phyloP scores from a whole-genome alignment of 1,284 basidiomycete genomes.

The Apiotrichum brassicae region DNA sequence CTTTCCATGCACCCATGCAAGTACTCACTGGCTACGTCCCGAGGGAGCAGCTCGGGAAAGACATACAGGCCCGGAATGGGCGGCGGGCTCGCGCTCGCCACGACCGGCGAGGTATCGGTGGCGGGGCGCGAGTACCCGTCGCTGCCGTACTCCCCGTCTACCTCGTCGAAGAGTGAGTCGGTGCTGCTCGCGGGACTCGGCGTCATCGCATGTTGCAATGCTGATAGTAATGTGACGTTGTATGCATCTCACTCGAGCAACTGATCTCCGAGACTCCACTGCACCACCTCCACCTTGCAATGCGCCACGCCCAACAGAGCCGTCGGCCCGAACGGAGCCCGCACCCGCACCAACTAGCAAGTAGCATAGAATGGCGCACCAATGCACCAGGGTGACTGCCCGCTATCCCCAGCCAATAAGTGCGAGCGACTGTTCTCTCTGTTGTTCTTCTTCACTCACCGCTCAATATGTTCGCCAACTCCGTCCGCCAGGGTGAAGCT shows the following conservation, averaged over 20 bases:
- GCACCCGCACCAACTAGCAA: too few species aligned
- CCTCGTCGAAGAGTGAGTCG: constrained; percentile 9
- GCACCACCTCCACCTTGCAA: too few species aligned
- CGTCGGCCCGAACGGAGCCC: background rate
- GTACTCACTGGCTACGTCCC: constrained; percentile 8
- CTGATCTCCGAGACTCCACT: too few species aligned
- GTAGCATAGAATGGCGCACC: too few species aligned
- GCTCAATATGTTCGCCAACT: constrained; percentile 35
- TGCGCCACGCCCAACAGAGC: background rate
- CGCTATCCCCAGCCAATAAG: too few species aligned
- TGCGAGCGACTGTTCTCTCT: too few species aligned
- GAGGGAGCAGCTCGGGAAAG: constrained; percentile 12
- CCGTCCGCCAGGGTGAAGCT: constrained; percentile 33
- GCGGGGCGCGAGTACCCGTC: background rate
- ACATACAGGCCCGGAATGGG: constrained; percentile 16
- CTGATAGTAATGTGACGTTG: background rate
- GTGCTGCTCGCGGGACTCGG: background rate
- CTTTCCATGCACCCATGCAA: too few species aligned
- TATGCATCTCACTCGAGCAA: too few species aligned
- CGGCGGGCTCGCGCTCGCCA: too few species aligned
- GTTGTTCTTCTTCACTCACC: too few species aligned
- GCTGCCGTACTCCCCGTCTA: background rate
- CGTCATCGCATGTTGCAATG: background rate
- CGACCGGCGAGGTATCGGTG: too few species aligned
- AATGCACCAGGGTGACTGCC: too few species aligned